These are phyloP conservation scores for Pelargonium citronellum DNA, from an alignment of 441 rosid species.

Conservation along the genomic window DNA sequence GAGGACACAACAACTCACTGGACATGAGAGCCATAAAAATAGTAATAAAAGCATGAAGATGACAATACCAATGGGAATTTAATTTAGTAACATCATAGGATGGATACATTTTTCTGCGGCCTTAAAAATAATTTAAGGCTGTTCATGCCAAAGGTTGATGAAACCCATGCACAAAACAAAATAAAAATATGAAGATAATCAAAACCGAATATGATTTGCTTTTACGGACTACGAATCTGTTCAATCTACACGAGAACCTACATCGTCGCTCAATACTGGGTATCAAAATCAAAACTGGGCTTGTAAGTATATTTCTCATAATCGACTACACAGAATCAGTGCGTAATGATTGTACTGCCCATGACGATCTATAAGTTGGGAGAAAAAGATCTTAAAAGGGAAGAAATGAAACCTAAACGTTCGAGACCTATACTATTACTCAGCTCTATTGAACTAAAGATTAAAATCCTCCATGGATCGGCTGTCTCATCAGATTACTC, in stretches of 20 bases:
- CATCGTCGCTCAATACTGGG: neutral
- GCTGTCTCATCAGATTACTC: conserved; percentile 24
- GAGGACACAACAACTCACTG: conserved; percentile 8
- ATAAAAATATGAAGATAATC: too few relatives aligned
- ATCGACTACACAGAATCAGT: conserved; percentile 13
- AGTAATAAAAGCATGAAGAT: neutral
- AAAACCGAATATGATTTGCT: too few relatives aligned
- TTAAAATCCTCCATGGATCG: conserved; percentile 18
- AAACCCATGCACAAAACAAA: neutral
- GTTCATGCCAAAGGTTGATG: neutral
- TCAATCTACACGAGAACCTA: neutral
- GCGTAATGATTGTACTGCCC: conserved; percentile 7
- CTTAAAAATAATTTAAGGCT: too few relatives aligned
- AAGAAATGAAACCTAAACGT: conserved; percentile 19
- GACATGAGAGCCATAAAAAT: neutral
- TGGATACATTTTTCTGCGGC: neutral
- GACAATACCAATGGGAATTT: neutral
- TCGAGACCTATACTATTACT: conserved; percentile 20
- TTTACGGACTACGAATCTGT: too few relatives aligned
- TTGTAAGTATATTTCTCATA: conserved; percentile 16
- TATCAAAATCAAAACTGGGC: conserved; percentile 15
- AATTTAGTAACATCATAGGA: neutral
- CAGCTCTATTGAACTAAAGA: conserved; percentile 23
- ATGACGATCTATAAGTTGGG: neutral
- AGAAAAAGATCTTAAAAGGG: conserved; percentile 9